A percentile compares a stretch with the other conserved stretches of the same genome.
These are phyloP conservation scores for Amyloporia xantha DNA, from an alignment of 768 basidiomycete genomes.

Conservation along the genomic window DNA sequence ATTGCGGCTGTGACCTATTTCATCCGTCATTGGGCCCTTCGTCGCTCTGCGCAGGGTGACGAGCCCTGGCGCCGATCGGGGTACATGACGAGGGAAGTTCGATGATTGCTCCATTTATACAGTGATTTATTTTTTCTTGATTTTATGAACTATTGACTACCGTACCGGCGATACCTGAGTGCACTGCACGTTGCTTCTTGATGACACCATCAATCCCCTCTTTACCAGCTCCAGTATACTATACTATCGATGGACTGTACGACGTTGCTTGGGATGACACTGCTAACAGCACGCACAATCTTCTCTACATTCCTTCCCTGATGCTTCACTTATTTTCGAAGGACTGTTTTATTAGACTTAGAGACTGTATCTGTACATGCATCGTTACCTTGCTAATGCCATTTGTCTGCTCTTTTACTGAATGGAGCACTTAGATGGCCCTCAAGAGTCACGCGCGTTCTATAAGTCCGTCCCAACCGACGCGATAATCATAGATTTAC, in stretches of 20 bases:
- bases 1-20: slow-evolving; percentile 38
- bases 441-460: background rate
- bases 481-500: slow-evolving; percentile 1
- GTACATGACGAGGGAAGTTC: background rate
- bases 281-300: too few relatives aligned
- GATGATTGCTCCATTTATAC: background rate
- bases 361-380: background rate
- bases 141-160: background rate
- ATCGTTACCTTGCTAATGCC: background rate
- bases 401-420: background rate
- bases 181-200: too few relatives aligned
- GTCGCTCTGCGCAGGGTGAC: slow-evolving; percentile 16
- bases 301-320: background rate
- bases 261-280: too few relatives aligned
- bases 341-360: background rate
- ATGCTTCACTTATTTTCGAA: background rate
- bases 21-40: slow-evolving; percentile 41
- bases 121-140: background rate
- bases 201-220: too few relatives aligned
- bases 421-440: too few relatives aligned
- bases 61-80: background rate
- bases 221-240: too few relatives aligned
- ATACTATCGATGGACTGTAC: too few relatives aligned
- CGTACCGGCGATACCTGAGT: too few relatives aligned
- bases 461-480: background rate